Evolutionary conservation across 2,329 filamentous ascomycete genomes (phyloP).

Genomic region (Penicillium italicum): DNA sequence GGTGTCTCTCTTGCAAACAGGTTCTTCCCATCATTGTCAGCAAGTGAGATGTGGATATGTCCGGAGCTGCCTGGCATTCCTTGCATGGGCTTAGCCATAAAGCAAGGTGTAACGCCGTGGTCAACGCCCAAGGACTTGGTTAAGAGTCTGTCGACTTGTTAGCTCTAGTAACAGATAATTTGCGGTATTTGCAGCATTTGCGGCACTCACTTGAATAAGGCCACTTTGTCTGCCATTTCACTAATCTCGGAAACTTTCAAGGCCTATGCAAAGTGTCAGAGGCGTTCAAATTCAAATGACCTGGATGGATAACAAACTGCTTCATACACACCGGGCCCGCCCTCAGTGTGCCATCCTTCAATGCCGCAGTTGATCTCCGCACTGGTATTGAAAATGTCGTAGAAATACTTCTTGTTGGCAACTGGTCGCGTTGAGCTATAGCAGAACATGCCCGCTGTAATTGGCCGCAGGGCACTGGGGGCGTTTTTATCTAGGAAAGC

Average conservation of each 20-base stretch:
- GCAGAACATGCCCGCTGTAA: slow-evolving; percentile 92
- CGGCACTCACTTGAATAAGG: slow-evolving; percentile 70
- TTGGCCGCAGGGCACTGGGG: slow-evolving; percentile 65
- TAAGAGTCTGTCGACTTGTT: slow-evolving; percentile 53
- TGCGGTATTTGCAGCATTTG: neutral
- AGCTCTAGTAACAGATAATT: neutral
- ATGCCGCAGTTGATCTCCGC: slow-evolving; percentile 71
- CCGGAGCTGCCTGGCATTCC: slow-evolving; percentile 89
- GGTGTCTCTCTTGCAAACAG: slow-evolving; percentile 69
- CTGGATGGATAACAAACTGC: slow-evolving; percentile 53
- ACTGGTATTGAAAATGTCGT: slow-evolving; percentile 77
- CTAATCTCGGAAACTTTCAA: slow-evolving; percentile 81
- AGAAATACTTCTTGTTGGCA: slow-evolving; percentile 87
- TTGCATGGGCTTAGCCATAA: slow-evolving; percentile 94
- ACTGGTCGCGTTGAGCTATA: slow-evolving; percentile 81
- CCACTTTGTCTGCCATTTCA: slow-evolving; percentile 84
- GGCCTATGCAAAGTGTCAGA: slow-evolving; percentile 43
- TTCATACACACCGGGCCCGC: slow-evolving; percentile 88
- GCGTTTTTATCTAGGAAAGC: slow-evolving; percentile 69
- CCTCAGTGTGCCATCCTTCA: slow-evolving; percentile 93
- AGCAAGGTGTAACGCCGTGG: slow-evolving; percentile 87
- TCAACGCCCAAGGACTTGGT: slow-evolving; percentile 82
- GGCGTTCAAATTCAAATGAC: neutral
- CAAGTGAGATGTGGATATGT: slow-evolving; percentile 87
- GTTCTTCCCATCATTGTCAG: slow-evolving; percentile 73